Evolutionary conservation across 208 protist genomes (phyloP).

Genomic region (Crithidia fasciculata): DNA sequence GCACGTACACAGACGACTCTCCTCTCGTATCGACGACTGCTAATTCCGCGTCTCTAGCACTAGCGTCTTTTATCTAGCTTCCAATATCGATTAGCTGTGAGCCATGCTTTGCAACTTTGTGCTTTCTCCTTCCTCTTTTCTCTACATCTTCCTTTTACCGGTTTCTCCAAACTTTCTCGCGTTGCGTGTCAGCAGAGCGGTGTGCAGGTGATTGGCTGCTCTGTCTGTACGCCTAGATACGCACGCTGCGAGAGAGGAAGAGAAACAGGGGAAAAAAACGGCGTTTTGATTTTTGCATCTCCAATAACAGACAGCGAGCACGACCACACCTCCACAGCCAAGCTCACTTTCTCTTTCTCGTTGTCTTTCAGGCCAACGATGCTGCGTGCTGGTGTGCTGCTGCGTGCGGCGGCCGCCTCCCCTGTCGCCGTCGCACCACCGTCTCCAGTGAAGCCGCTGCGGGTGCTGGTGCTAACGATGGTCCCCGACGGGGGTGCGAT

Average conservation of each 20-base stretch:
- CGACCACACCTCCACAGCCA: not conserved
- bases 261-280: too few species aligned
- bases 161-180: not conserved
- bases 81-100: too few species aligned
- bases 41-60: too few species aligned
- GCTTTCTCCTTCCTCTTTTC: not conserved
- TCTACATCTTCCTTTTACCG: not conserved
- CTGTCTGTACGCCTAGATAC: too few species aligned
- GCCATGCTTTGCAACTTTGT: not conserved
- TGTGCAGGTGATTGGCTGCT: too few species aligned
- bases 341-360: not conserved
- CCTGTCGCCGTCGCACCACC: not conserved
- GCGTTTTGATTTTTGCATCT: too few species aligned
- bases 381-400: conserved; percentile 7
- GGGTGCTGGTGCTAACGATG: conserved; percentile 82
- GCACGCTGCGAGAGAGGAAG: too few species aligned
- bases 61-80: too few species aligned
- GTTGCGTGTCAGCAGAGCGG: not conserved
- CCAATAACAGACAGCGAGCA: too few species aligned
- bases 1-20: too few species aligned
- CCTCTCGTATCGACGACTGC: too few species aligned
- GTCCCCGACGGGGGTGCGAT: conserved; percentile 78
- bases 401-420: not conserved
- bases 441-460: conserved; percentile 9
- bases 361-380: conserved; percentile 6